Conservation (phyloP, 2,329 filamentous ascomycete species). For the Keithomyces neogunnii region DNA sequence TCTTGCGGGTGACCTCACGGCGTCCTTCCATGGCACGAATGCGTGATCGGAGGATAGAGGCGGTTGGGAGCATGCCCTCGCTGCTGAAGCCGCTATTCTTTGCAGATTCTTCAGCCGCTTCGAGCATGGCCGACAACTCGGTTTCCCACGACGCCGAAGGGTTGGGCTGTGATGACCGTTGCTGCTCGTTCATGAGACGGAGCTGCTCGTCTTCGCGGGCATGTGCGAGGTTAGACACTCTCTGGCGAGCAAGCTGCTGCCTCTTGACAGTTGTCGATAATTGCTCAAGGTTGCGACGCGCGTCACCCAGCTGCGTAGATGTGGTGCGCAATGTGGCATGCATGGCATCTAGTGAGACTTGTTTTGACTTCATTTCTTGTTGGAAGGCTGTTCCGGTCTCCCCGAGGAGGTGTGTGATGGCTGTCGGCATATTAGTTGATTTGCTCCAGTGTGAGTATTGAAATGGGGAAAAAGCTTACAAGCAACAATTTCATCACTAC, state of each 20-base stretch:
- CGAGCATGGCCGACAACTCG: conserved; percentile 40
- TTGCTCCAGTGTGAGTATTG: not conserved
- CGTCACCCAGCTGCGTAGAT: conserved; percentile 69
- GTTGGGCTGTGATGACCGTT: conserved; percentile 32
- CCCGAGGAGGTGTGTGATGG: conserved; percentile 74
- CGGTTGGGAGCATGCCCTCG: conserved; percentile 44
- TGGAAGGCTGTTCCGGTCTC: conserved; percentile 75
- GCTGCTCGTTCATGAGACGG: conserved; percentile 33
- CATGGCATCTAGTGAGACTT: conserved; percentile 72
- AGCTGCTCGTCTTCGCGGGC: conserved; percentile 64
- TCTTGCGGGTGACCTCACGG: conserved; percentile 57
- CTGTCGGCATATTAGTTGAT: conserved; percentile 27
- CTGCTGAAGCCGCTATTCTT: conserved; percentile 24
- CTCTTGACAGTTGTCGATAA: conserved; percentile 57
- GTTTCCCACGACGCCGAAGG: conserved; percentile 44
- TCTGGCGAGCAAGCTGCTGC: conserved; percentile 59
- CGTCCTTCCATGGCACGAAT: conserved; percentile 63
- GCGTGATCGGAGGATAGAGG: conserved; percentile 55
- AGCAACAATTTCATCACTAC: conserved; percentile 69
- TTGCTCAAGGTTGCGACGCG: conserved; percentile 63
- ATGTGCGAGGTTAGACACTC: conserved; percentile 68
- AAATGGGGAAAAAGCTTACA: conserved; percentile 45
- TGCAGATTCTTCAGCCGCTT: conserved; percentile 29
- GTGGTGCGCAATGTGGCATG: conserved; percentile 75
- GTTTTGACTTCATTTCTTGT: conserved; percentile 72